Evolutionary conservation across 2,329 filamentous ascomycete species (phyloP), one percentile per base, ranked within the genome.

Genomic region (Colletotrichum gigasporum): DNA sequence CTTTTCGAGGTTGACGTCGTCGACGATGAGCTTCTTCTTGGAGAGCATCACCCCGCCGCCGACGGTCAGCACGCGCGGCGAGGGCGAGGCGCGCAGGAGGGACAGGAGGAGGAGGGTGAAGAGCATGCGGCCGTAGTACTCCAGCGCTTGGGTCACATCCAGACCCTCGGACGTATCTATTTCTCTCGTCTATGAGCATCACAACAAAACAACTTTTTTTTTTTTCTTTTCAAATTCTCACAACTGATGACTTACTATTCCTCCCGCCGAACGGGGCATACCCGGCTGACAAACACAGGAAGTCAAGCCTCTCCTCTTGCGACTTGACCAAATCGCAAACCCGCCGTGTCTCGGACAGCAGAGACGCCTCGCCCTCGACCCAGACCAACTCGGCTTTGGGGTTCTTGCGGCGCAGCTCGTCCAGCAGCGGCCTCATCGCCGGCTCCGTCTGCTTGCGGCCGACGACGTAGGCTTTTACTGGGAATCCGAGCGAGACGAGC

Each of bases 121-220:
- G 2, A 79, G 70, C n/a, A 82, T 75, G 5, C 81, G 77, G 3
- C 76, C 74, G 73, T 83, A 83, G 69, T 80, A 82, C 35, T 72
- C 71, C 22, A 83, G 68, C 10, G 69, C 75, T 35, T 79, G 78
- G 1, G 70, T 70, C 28, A 77, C 71, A n/a, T 82, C 80, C 2
- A 82, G 4, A 1, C 80, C 82, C 65, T 84, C 82, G 2, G 69
- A 1, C 0, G 78, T 82, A 50, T 80, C 80, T 68, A 37, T 7
- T 10, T 3, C 1, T 35, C 5, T 52, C 5, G 37, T 16, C n/a
- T 2, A 28, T 42, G n/a, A 24, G 41, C 16, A 14, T 28, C 14
- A 11, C 14, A 8, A 9, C 5, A 11, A 26, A 14, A 20, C 5
- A 9, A n/a, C 80, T 68, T 32, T 7, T 10, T 3, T 2, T 35